Conservation (phyloP, 225 moss, liverwort and hornwort species). For the Pseudoscleropodium purum region DNA sequence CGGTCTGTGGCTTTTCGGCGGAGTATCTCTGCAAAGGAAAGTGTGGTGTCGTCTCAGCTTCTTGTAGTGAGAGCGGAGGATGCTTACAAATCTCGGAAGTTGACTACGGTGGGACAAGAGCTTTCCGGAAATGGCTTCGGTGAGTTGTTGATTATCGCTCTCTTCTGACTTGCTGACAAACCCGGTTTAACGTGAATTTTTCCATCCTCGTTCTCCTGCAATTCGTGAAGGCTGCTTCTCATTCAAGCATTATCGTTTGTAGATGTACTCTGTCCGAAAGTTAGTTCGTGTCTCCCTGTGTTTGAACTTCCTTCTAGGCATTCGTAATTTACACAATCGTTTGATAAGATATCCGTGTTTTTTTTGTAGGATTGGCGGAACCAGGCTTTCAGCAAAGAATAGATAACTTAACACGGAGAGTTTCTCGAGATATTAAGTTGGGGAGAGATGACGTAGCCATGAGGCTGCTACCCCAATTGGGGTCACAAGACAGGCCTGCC, state of each 20-base stretch:
- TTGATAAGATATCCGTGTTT: not conserved
- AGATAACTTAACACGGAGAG: conserved; percentile 36
- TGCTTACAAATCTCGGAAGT: not conserved
- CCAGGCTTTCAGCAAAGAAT: conserved; percentile 8
- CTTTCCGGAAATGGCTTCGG: not conserved
- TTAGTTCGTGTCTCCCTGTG: not conserved
- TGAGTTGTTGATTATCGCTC: not conserved
- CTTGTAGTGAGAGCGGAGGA: conserved; percentile 8
- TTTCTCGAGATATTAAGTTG: conserved; percentile 58
- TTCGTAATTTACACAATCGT: not conserved
- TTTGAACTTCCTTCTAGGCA: not conserved
- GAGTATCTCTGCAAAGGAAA: conserved; percentile 6
- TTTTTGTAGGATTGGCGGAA: conserved; percentile 5
- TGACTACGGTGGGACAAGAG: conserved; percentile 14
- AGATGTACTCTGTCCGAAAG: not conserved
- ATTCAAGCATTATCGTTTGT: not conserved
- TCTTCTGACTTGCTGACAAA: not conserved
- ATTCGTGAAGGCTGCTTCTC: not conserved
- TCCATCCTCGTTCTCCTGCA: not conserved
- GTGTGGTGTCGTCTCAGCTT: conserved; percentile 4
- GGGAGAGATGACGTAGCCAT: conserved; percentile 59
- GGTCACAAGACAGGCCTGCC: conserved; percentile 47
- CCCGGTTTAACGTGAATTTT: not conserved
- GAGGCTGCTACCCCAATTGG: conserved; percentile 46
- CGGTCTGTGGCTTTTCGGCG: conserved; percentile 17